Base-by-base conservation (phyloP, 768 basidiomycete species). In the Pleurotus citrinopileatus region DNA sequence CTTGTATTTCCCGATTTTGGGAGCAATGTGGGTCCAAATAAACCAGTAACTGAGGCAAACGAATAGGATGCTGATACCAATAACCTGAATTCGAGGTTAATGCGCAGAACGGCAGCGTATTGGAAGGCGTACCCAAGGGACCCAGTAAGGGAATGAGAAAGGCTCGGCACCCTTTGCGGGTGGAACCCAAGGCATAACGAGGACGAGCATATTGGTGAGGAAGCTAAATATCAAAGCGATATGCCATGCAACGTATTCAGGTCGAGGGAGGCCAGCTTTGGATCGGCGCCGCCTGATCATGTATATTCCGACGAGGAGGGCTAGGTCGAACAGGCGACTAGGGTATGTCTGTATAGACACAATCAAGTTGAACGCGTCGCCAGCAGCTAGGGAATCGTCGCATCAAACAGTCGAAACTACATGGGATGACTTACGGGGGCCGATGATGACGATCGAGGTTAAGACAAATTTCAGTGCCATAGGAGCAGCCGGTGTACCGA, bases 401-500 rank as follows among this genome's bases (percentile, higher is more conserved):
- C 32, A 34, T 34, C n/a, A n/a, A 34, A n/a, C 32, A 2, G 32
- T 34, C n/a, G 32, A n/a, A 34, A 34, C 7, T 7, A 34, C 32
- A 34, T 10, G n/a, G n/a, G 9, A 10, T 34, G 32, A 34, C 32
- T 34, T 34, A 34, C 32, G 74, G 22, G 73, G 71, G 23, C 19
- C 70, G 26, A 78, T 57, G 37, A 81, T 75, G 29, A 79, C 71
- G 29, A 77, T 32, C 25, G 70, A 60, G 1, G 75, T 74, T 6
- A 79, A 54, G 22, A 60, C 51, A 53, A 68, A 75, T 53, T 75
- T 73, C 38, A 79, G 65, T 17, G 64, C 54, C 1, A 75, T 68
- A 3, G 79, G 75, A 1, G 68, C 76, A 3, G 73, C 58, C 1
- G 81, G 79, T 1, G 79, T 79, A 27, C 74, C 76, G 47, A 81